Evolutionary conservation across 257 asterid genomes (phyloP).

Genomic region (Jasminum sambac): DNA sequence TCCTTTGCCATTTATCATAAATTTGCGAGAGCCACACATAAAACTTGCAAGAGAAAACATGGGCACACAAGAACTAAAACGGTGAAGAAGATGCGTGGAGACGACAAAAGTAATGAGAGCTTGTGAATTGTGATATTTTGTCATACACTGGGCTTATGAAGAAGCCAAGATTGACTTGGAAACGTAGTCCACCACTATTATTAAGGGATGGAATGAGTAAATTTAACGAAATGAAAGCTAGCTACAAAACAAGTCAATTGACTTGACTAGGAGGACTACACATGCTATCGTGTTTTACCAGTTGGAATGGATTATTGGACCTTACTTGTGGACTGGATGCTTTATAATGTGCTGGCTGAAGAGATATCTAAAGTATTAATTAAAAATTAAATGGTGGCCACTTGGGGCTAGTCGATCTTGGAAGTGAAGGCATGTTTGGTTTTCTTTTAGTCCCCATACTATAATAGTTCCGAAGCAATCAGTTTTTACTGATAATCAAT

Average conservation of each 20-base stretch:
- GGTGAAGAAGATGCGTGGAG: conserved; percentile 25
- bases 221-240: too few relatives aligned
- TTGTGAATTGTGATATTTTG: conserved; percentile 2
- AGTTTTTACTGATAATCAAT: too few relatives aligned
- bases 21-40: conserved; percentile 50
- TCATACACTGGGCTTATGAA: conserved; percentile 30
- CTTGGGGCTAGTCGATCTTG: too few relatives aligned
- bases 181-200: conserved; percentile 1
- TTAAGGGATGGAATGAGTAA: background rate
- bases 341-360: too few relatives aligned
- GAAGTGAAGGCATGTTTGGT: too few relatives aligned
- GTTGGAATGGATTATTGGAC: background rate
- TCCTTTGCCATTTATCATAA: conserved; percentile 6
- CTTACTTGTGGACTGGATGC: too few relatives aligned
- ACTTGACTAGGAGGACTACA: background rate
- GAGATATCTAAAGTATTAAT: too few relatives aligned
- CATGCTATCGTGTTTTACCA: conserved; percentile 11
- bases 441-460: too few relatives aligned
- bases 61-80: conserved; percentile 28
- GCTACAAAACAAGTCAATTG: too few relatives aligned
- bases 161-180: conserved; percentile 6
- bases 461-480: too few relatives aligned
- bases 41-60: conserved; percentile 31
- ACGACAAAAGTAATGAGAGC: conserved; percentile 20
- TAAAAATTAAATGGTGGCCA: too few relatives aligned